phyloP scores from a whole-genome alignment of 352 stramenopile genomes.

The Phytopythium kandeliae region DNA sequence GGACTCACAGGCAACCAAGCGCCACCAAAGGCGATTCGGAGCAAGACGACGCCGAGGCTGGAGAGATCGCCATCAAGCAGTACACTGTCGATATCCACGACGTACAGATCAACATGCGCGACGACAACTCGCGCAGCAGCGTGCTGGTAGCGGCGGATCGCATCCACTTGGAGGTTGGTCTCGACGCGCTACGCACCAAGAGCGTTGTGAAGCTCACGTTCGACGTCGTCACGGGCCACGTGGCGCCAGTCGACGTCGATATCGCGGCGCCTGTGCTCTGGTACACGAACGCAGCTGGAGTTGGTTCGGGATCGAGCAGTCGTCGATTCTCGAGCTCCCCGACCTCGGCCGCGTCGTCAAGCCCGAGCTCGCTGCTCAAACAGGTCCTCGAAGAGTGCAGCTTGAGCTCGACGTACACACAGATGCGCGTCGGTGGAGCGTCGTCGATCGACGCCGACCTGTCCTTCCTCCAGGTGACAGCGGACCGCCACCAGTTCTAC shows the following conservation, averaged over 20 bases:
- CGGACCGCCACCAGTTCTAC: conserved; percentile 78
- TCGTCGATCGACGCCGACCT: conserved; percentile 57
- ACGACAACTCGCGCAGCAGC: conserved; percentile 60
- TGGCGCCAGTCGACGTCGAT: conserved; percentile 72
- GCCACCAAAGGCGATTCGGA: conserved; percentile 7
- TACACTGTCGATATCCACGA: conserved; percentile 78
- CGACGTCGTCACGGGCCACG: conserved; percentile 59
- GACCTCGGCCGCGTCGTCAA: conserved; percentile 8
- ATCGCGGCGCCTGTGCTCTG: conserved; percentile 64
- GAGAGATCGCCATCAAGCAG: conserved; percentile 47
- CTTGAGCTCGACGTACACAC: conserved; percentile 50
- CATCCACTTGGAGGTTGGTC: conserved; percentile 69
- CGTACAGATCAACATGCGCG: conserved; percentile 71
- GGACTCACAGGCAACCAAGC: conserved; percentile 8
- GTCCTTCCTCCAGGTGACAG: conserved; percentile 65
- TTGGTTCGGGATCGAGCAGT: background rate
- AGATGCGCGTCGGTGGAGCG: conserved; percentile 29
- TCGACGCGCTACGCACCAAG: conserved; percentile 32
- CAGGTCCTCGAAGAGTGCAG: conserved; percentile 78
- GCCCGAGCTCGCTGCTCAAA: conserved; percentile 40
- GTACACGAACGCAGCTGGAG: conserved; percentile 36
- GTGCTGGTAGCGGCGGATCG: conserved; percentile 67
- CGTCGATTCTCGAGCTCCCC: background rate
- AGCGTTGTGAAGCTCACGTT: conserved; percentile 61
- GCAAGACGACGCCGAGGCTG: conserved; percentile 12